Evolutionary conservation across 768 basidiomycete species (phyloP).

Genomic region (Gelatoporia subvermispora): DNA sequence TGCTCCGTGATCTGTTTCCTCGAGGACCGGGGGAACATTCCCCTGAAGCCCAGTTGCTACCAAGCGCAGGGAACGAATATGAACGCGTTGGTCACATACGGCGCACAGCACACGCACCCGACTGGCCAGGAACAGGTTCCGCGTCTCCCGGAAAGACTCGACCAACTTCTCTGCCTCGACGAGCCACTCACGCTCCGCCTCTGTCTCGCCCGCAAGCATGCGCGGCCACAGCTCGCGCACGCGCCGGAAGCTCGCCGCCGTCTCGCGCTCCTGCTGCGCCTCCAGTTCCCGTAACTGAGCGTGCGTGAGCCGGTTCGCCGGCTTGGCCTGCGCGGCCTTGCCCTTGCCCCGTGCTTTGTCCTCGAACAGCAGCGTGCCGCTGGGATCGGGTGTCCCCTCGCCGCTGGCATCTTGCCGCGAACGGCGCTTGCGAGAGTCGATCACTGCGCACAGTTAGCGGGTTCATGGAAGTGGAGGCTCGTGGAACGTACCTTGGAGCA

Average conservation of each 20-base stretch:
- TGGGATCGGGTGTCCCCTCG: constrained; percentile 16
- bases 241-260: constrained; percentile 50
- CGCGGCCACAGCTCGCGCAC: constrained; percentile 59
- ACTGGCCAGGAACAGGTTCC: constrained; percentile 74
- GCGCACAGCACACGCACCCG: constrained; percentile 60
- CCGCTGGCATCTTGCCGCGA: constrained; percentile 12
- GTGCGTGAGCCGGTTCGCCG: constrained; percentile 45
- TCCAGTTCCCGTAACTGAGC: constrained; percentile 63
- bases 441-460: constrained; percentile 20
- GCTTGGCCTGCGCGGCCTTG: constrained; percentile 31
- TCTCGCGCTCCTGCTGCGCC: constrained; percentile 61
- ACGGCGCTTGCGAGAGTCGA: constrained; percentile 27
- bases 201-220: constrained; percentile 44
- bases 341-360: constrained; percentile 42
- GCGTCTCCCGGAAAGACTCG: constrained; percentile 85
- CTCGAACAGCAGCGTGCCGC: constrained; percentile 54
- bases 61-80: not conserved
- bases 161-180: constrained; percentile 80
- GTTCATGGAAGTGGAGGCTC: not conserved
- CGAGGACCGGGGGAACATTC: constrained; percentile 56
- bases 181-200: constrained; percentile 70
- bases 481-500: constrained; percentile 64
- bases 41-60: constrained; percentile 44
- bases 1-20: constrained; percentile 43
- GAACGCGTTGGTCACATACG: too few species aligned